These are phyloP conservation scores for Xylaria sp. DNA, from an alignment of 2,329 filamentous ascomycete genomes.

Conservation along the genomic window DNA sequence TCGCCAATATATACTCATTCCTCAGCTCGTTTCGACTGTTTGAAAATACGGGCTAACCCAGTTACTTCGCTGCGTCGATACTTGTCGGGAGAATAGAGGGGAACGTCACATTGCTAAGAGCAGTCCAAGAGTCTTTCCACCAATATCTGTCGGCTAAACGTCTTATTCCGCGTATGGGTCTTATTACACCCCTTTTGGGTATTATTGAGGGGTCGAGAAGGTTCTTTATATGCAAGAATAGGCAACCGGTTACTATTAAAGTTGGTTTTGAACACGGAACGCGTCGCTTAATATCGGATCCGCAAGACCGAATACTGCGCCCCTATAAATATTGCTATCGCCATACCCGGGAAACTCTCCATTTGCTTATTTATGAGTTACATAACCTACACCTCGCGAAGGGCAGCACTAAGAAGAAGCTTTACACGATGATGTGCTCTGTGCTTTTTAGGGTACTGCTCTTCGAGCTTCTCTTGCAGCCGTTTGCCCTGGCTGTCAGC, in stretches of 20 bases:
- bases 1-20: constrained; percentile 2
- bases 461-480: constrained; percentile 27
- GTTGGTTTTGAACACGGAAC: not conserved
- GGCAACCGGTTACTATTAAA: not conserved
- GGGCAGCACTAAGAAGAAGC: not conserved
- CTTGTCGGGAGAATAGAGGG: constrained; percentile 26
- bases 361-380: not conserved
- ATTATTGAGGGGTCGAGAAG: not conserved
- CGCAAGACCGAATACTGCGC: not conserved
- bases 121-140: constrained; percentile 25
- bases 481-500: constrained; percentile 30
- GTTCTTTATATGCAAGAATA: not conserved
- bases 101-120: constrained; percentile 25
- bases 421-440: constrained; percentile 26
- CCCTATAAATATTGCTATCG: constrained; percentile 17
- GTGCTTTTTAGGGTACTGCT: constrained; percentile 20
- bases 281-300: not conserved
- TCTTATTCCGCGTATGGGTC: constrained; percentile 10
- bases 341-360: not conserved
- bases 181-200: constrained; percentile 5
- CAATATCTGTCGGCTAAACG: constrained; percentile 35
- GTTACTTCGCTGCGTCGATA: constrained; percentile 1
- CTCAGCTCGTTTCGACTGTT: constrained; percentile 1
- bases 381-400: not conserved
- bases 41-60: not conserved